These are phyloP conservation scores for Candida hispaniensis DNA, from an alignment of 805 yeast genomes.

Conservation along the genomic window DNA sequence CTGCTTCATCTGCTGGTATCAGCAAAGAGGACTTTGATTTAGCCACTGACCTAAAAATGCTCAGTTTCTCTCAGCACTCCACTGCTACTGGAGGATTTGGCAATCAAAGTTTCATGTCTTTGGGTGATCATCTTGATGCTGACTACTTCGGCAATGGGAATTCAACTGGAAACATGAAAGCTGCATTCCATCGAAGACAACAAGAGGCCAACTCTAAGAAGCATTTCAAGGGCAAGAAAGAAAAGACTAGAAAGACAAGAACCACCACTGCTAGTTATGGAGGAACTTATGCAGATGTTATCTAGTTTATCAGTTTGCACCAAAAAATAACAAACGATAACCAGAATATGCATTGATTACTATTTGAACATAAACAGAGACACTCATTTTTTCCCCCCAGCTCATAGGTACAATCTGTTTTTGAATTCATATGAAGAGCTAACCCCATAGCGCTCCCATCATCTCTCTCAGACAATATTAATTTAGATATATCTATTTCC, in stretches of 20 bases:
- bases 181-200: slow-evolving; percentile 55
- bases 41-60: slow-evolving; percentile 53
- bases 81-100: slow-evolving; percentile 35
- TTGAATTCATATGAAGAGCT: too few species aligned
- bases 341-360: too few species aligned
- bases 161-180: slow-evolving; percentile 50
- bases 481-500: too few species aligned
- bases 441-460: too few species aligned
- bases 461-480: too few species aligned
- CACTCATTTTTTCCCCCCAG: too few species aligned
- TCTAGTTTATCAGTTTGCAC: slow-evolving; percentile 1
- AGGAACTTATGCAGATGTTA: slow-evolving; percentile 12
- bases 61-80: slow-evolving; percentile 73
- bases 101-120: slow-evolving; percentile 40
- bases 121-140: slow-evolving; percentile 72
- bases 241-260: slow-evolving; percentile 32
- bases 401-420: too few species aligned
- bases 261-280: slow-evolving; percentile 14
- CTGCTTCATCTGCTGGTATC: slow-evolving; percentile 29
- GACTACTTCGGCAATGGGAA: slow-evolving; percentile 69
- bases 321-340: too few species aligned
- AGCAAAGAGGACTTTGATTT: slow-evolving; percentile 44
- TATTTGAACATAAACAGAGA: too few species aligned
- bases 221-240: slow-evolving; percentile 69
- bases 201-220: slow-evolving; percentile 36